Evolutionary conservation across 306 rosid genomes (phyloP).

Genomic region (Sechiopsis laciniata): DNA sequence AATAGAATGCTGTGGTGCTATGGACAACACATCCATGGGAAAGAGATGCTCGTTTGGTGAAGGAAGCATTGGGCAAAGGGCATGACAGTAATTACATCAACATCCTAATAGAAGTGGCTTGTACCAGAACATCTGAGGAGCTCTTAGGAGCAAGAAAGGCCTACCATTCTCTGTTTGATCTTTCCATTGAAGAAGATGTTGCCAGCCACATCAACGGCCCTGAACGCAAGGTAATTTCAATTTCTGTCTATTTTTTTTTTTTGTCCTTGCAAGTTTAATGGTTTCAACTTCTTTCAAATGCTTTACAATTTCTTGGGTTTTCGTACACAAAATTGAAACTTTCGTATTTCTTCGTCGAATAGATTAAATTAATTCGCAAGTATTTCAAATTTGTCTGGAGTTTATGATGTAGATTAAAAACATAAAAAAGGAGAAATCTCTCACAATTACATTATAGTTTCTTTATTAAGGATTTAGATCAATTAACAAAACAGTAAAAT

Average conservation of each 20-base stretch:
- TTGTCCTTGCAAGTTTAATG: too few relatives aligned
- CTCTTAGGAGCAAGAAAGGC: slow-evolving; percentile 83
- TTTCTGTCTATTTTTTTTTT: background rate
- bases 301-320: too few relatives aligned
- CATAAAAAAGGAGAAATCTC: too few relatives aligned
- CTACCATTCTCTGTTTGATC: slow-evolving; percentile 87
- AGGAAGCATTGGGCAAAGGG: slow-evolving; percentile 66
- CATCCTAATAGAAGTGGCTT: slow-evolving; percentile 66
- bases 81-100: slow-evolving; percentile 37
- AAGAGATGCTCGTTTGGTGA: slow-evolving; percentile 78
- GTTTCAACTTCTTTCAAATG: too few relatives aligned
- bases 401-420: too few relatives aligned
- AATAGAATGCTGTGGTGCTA: slow-evolving; percentile 63
- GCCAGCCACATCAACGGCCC: slow-evolving; percentile 48
- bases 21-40: slow-evolving; percentile 99
- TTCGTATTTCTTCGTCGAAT: too few relatives aligned
- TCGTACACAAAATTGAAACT: too few relatives aligned
- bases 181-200: slow-evolving; percentile 88
- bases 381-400: too few relatives aligned
- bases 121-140: slow-evolving; percentile 76
- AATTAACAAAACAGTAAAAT: too few relatives aligned
- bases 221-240: slow-evolving; percentile 46
- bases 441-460: too few relatives aligned
- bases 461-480: too few relatives aligned
- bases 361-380: too few relatives aligned